These are phyloP conservation scores for Mortierella alpina DNA, from an alignment of 192 early-diverging fungal genomes.

Conservation along the genomic window DNA sequence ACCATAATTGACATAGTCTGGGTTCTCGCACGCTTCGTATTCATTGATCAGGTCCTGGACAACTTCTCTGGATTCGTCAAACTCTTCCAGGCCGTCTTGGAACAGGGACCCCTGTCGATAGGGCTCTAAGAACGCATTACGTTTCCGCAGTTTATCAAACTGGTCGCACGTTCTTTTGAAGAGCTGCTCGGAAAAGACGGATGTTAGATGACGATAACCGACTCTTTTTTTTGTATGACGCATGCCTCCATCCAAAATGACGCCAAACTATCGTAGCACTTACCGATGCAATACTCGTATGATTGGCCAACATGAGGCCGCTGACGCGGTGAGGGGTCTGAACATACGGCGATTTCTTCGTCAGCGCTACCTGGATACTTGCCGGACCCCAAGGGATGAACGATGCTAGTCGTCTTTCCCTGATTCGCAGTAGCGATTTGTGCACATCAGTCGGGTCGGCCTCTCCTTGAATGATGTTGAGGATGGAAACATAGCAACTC, in stretches of 20 bases:
- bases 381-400: constrained; percentile 99
- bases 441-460: constrained; percentile 98
- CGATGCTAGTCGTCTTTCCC: constrained; percentile 92
- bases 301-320: constrained; percentile 98
- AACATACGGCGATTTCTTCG: constrained; percentile 92
- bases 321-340: constrained; percentile 93
- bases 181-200: constrained; percentile 59
- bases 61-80: constrained; percentile 88
- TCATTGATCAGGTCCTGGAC: constrained; percentile 94
- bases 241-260: constrained; percentile 9
- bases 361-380: constrained; percentile 97
- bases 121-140: constrained; percentile 96
- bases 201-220: neutral
- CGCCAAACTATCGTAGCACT: constrained; percentile 5
- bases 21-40: constrained; percentile 93
- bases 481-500: constrained; percentile 96
- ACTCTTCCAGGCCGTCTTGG: constrained; percentile 87
- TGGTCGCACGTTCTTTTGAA: constrained; percentile 94
- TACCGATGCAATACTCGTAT: constrained; percentile 76
- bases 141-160: constrained; percentile 92
- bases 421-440: constrained; percentile 94
- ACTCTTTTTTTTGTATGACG: constrained; percentile 2
- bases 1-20: constrained; percentile 82
- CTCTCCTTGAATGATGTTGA: constrained; percentile 99
- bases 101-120: constrained; percentile 88